These are phyloP conservation scores for Ricinus communis DNA, from an alignment of 345 rosid species.

Conservation along the genomic window DNA sequence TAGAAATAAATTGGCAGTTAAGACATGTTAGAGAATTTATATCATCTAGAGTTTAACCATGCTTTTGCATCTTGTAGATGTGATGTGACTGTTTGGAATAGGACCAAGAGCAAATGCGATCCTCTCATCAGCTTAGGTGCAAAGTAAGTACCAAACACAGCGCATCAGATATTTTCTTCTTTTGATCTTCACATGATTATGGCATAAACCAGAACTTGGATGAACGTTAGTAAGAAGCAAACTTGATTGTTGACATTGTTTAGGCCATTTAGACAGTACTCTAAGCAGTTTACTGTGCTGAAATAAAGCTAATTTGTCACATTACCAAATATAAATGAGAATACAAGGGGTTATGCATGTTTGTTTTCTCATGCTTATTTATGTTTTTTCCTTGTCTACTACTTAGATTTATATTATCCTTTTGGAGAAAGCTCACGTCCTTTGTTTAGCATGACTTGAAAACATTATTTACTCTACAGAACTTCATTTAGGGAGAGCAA, in stretches of 20 bases:
- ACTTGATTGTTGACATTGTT: neutral
- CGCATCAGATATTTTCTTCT: neutral
- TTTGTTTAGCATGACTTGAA: no score
- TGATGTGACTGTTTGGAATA: conserved; percentile 87
- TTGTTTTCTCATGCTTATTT: neutral
- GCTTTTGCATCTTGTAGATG: conserved; percentile 47
- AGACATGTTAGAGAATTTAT: neutral
- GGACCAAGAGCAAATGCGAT: conserved; percentile 93
- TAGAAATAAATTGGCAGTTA: neutral
- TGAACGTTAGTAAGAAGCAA: neutral
- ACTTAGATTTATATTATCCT: neutral
- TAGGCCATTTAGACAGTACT: neutral
- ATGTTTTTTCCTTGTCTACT: neutral
- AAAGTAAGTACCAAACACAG: conserved; percentile 48
- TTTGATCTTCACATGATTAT: neutral
- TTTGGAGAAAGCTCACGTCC: no score
- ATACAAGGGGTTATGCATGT: neutral
- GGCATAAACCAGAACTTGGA: neutral
- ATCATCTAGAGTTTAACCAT: neutral
- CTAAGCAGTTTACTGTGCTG: neutral
- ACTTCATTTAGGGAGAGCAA: no score
- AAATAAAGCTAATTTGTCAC: neutral
- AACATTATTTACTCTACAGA: no score
- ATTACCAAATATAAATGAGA: neutral
- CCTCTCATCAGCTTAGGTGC: conserved; percentile 81